Evolutionary conservation across 805 yeast species (phyloP).

Genomic region (Candida broadrunensis): DNA sequence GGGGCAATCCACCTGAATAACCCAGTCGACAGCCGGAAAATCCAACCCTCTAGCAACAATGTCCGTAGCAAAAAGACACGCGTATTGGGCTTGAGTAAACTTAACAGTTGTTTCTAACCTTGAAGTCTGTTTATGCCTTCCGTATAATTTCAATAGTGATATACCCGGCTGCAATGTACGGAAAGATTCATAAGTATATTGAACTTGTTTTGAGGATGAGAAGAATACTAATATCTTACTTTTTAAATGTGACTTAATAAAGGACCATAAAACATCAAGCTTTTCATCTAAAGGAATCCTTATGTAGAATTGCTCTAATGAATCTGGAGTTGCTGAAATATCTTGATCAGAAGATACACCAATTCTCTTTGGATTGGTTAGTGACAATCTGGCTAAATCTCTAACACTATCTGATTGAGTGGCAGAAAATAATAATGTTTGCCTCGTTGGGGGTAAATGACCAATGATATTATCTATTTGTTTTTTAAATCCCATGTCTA

Average conservation of each 20-base stretch:
- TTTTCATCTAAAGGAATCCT: conserved; percentile 74
- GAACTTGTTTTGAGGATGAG: conserved; percentile 88
- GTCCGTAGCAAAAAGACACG: conserved; percentile 86
- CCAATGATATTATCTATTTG: conserved; percentile 77
- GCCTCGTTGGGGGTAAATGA: conserved; percentile 77
- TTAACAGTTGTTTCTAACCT: conserved; percentile 78
- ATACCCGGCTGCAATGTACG: conserved; percentile 90
- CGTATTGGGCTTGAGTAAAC: conserved; percentile 73
- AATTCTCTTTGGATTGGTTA: conserved; percentile 54
- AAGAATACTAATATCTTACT: conserved; percentile 77
- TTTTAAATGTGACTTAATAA: conserved; percentile 78
- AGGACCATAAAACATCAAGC: conserved; percentile 81
- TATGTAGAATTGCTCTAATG: conserved; percentile 80
- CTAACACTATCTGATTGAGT: conserved; percentile 82
- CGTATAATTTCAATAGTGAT: conserved; percentile 79
- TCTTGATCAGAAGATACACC: conserved; percentile 42
- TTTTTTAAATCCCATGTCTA: conserved; percentile 90
- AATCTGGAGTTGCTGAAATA: conserved; percentile 73
- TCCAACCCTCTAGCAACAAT: conserved; percentile 91
- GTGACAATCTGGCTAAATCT: conserved; percentile 78
- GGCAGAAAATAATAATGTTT: conserved; percentile 82
- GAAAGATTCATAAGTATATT: conserved; percentile 83
- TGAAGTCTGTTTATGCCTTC: conserved; percentile 88
- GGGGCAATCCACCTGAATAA: conserved; percentile 88
- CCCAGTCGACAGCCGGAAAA: conserved; percentile 94